These are phyloP conservation scores for Thyridium curvatum DNA, from an alignment of 2,329 filamentous ascomycete species.

Conservation along the genomic window DNA sequence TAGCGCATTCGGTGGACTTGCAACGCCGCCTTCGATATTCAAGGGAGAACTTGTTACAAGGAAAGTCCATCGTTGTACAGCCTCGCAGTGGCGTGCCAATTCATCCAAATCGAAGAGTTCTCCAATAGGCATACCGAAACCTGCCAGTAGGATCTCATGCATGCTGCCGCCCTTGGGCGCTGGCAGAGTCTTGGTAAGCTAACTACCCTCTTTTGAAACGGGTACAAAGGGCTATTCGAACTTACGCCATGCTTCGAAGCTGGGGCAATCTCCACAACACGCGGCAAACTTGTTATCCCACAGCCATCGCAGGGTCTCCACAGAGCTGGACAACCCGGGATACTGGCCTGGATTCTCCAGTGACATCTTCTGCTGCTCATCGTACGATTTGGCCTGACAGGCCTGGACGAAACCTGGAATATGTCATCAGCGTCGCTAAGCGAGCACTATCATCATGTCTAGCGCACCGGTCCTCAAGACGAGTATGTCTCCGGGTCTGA, in stretches of 20 bases:
- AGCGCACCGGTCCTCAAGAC: conserved; percentile 34
- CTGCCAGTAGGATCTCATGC: conserved; percentile 36
- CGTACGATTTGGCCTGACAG: conserved; percentile 16
- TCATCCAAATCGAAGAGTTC: conserved; percentile 40
- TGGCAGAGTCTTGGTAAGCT: conserved; percentile 20
- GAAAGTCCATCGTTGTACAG: conserved; percentile 27
- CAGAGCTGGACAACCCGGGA: not conserved
- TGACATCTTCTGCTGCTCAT: conserved; percentile 23
- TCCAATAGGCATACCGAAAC: conserved; percentile 45
- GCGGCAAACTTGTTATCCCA: conserved; percentile 39
- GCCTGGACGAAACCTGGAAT: not conserved
- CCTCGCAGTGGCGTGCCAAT: conserved; percentile 24
- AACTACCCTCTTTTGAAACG: conserved; percentile 6
- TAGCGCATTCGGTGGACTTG: conserved; percentile 29
- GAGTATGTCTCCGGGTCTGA: conserved; percentile 29
- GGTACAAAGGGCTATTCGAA: too few species aligned
- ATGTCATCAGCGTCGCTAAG: conserved; percentile 12
- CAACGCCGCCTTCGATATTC: conserved; percentile 28
- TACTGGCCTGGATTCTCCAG: conserved; percentile 29
- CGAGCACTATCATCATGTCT: conserved; percentile 19
- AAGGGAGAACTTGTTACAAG: conserved; percentile 32
- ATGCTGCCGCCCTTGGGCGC: conserved; percentile 13
- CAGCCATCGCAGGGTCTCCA: conserved; percentile 31
- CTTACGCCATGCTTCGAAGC: conserved; percentile 31
- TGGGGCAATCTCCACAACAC: conserved; percentile 33